A percentile compares a stretch with the other conserved stretches of the same genome.
Conservation (phyloP, 257 asterid species). For the Nicotiana attenuata region DNA sequence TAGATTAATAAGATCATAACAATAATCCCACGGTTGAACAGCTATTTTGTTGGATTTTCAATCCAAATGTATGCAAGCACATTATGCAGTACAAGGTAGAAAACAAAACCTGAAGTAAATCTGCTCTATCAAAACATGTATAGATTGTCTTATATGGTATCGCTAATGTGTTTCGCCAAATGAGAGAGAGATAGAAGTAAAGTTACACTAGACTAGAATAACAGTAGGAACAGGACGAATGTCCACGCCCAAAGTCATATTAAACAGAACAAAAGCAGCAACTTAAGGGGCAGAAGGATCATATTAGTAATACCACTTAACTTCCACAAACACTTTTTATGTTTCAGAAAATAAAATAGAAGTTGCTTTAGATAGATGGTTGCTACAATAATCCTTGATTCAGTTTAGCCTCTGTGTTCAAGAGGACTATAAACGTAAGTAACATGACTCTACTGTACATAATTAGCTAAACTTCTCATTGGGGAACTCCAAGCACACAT, state of each 20-base stretch:
- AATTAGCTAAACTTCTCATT: constrained; percentile 9
- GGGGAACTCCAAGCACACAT: constrained; percentile 37
- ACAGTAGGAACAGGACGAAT: no score
- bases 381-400: background rate
- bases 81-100: no score
- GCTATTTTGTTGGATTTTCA: no score
- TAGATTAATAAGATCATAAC: no score
- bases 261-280: background rate
- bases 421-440: background rate
- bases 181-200: no score
- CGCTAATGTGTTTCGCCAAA: no score
- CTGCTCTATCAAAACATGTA: no score
- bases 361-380: background rate
- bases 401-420: background rate
- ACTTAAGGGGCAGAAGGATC: background rate
- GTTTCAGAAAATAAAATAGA: background rate
- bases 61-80: no score
- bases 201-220: no score
- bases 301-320: background rate
- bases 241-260: background rate
- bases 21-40: no score
- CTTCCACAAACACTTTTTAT: background rate
- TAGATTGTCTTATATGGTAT: no score
- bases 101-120: no score
- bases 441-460: background rate